Percentiles rank a stretch among this genome's conserved stretches.
Conservation (phyloP, 768 basidiomycete genomes). For the Pisolithus albus region DNA sequence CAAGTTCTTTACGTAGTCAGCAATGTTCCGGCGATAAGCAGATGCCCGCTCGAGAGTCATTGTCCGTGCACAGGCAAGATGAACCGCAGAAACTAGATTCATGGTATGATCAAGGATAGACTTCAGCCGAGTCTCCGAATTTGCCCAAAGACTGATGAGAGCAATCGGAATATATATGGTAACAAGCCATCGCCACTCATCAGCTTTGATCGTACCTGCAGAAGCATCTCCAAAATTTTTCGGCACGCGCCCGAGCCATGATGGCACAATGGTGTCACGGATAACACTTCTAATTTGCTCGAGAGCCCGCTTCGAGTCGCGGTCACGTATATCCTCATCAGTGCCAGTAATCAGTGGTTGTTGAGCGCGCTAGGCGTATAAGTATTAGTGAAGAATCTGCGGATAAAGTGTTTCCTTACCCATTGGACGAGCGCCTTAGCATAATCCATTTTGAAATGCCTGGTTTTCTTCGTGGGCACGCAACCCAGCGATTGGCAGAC, state of each 20-base stretch:
- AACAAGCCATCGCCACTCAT: conserved; percentile 12
- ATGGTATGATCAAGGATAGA: conserved; percentile 28
- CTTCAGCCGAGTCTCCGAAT: not conserved
- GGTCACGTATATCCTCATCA: too few relatives aligned
- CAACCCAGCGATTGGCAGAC: too few relatives aligned
- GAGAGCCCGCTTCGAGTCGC: too few relatives aligned
- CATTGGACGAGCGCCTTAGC: not conserved
- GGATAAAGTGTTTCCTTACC: not conserved
- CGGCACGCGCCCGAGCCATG: conserved; percentile 13
- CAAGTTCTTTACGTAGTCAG: conserved; percentile 12
- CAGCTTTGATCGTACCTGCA: conserved; percentile 13
- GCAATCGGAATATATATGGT: conserved; percentile 14
- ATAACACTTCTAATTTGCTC: too few relatives aligned
- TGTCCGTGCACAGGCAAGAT: conserved; percentile 10
- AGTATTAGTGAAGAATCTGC: too few relatives aligned
- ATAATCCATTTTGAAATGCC: too few relatives aligned
- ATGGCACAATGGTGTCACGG: not conserved
- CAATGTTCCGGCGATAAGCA: conserved; percentile 12
- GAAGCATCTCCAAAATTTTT: conserved; percentile 12
- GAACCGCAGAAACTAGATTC: conserved; percentile 19
- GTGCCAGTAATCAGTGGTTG: too few relatives aligned
- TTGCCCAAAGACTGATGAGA: conserved; percentile 16
- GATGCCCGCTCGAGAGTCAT: conserved; percentile 5
- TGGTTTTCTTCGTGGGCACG: too few relatives aligned
- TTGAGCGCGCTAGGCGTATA: too few relatives aligned